These are phyloP conservation scores for Penstemon eatonii DNA, from an alignment of 257 asterid genomes.

Conservation along the genomic window DNA sequence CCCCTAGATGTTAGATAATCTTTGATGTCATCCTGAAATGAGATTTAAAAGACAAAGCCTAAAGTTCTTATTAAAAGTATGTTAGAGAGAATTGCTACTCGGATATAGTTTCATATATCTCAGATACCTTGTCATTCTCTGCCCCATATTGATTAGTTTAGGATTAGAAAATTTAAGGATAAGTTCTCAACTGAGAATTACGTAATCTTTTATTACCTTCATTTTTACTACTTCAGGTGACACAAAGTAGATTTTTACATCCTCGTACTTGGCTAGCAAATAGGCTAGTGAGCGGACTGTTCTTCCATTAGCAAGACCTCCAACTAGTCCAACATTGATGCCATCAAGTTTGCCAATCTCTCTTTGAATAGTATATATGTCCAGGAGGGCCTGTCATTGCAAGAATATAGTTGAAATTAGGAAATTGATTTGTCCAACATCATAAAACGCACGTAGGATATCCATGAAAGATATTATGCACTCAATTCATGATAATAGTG, in stretches of 20 bases:
- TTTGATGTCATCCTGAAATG: conserved; percentile 80
- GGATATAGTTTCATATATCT: background rate
- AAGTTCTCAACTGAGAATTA: background rate
- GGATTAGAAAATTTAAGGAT: background rate
- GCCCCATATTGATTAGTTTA: background rate
- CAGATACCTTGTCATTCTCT: background rate
- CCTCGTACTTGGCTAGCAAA: conserved; percentile 69
- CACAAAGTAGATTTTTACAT: conserved; percentile 81
- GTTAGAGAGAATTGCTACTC: background rate
- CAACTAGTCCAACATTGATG: conserved; percentile 85
- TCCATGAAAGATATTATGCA: background rate
- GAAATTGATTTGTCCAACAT: background rate
- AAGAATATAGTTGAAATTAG: background rate
- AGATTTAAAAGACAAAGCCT: background rate
- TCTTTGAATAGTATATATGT: conserved; percentile 78
- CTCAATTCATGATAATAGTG: background rate
- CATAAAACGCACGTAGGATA: background rate
- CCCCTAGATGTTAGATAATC: conserved; percentile 76
- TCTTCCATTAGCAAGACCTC: conserved; percentile 96
- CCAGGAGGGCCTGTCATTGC: conserved; percentile 72
- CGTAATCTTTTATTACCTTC: conserved; percentile 54
- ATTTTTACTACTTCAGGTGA: conserved; percentile 89
- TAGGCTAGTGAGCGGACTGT: conserved; percentile 93
- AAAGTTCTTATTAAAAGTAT: conserved; percentile 11
- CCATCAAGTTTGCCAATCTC: conserved; percentile 92